Evolutionary conservation across 192 early-diverging fungal genomes (phyloP).

Genomic region (Podila verticillata): DNA sequence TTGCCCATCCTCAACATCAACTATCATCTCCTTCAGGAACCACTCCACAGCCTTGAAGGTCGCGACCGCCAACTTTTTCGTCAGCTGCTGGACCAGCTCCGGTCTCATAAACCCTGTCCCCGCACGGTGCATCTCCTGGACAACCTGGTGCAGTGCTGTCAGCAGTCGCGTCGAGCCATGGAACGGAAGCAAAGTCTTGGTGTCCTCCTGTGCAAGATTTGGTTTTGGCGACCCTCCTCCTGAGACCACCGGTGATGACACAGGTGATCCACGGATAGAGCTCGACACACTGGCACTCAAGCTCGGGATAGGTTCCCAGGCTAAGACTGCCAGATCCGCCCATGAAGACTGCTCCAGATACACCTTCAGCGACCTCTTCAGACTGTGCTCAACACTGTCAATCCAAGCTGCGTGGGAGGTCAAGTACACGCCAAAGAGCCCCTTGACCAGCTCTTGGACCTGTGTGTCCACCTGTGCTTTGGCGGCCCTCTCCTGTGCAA

Average conservation of each 20-base stretch:
- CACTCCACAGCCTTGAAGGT: constrained; percentile 12
- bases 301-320: constrained; percentile 60
- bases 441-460: constrained; percentile 31
- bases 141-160: constrained; percentile 28
- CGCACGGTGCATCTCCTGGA: constrained; percentile 43
- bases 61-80: background rate
- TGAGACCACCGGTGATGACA: background rate
- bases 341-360: constrained; percentile 45
- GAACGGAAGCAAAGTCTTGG: constrained; percentile 33
- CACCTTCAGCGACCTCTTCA: constrained; percentile 27
- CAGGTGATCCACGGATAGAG: background rate
- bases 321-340: constrained; percentile 49
- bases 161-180: constrained; percentile 36
- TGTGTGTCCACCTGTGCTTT: constrained; percentile 44
- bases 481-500: constrained; percentile 17
- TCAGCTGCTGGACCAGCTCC: constrained; percentile 22
- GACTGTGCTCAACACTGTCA: constrained; percentile 16
- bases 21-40: constrained; percentile 14
- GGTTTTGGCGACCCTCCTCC: constrained; percentile 3
- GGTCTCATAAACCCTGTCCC: constrained; percentile 43
- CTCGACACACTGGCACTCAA: constrained; percentile 6
- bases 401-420: constrained; percentile 58
- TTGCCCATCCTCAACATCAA: background rate
- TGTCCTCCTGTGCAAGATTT: constrained; percentile 5
- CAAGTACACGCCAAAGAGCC: constrained; percentile 49